Evolutionary conservation across 2,329 filamentous ascomycete genomes (phyloP), one percentile per base, ranked within the genome.

Genomic region (Colletotrichum sp.): DNA sequence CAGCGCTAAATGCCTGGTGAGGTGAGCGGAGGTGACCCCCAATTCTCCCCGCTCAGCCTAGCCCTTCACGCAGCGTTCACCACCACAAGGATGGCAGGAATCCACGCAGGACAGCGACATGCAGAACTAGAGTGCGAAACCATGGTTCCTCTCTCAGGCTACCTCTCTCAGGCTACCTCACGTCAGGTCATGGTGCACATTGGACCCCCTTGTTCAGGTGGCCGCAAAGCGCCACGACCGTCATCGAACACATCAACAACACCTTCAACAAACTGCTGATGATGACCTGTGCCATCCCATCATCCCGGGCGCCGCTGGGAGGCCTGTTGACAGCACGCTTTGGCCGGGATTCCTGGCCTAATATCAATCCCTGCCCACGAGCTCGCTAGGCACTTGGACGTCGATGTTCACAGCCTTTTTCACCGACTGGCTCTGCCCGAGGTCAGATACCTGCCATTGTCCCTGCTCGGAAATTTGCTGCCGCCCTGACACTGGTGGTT

Each of bases 391-490:
- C 63, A 28, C 69, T 48, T 52, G 18, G 28, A 32, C 60, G 32
- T 60, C 24, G 34, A 72, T 59, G 44, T 63, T 67, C 52, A 52
- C 63, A 72, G 30, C 52, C 59, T 60, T 57, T 57, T 68, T 55
- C 44, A 75, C 57, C 55, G 63, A 75, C 63, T 68, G 55, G 73
- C 44, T 55, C 30, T 75, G 22, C 22, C 48, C 22, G 62, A 28
- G 52, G 28, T 24, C n/a, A 36, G 64, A 28, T 48, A 34, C 39
- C 34, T 68, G 63, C 39, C 57, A 28, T 8, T 26, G 44, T 48
- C 73, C 69, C 63, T 72, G 69, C 39, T 48, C 69, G 55, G 68
- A 75, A 72, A 75, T 64, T 72, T 64, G 55, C 57, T 75, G 57
- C 64, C 28, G 55, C 68, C 30, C 55, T 64, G 24, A 68, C 32